Conservation (phyloP, 805 yeast genomes). For the Wickerhamiella cacticola region DNA sequence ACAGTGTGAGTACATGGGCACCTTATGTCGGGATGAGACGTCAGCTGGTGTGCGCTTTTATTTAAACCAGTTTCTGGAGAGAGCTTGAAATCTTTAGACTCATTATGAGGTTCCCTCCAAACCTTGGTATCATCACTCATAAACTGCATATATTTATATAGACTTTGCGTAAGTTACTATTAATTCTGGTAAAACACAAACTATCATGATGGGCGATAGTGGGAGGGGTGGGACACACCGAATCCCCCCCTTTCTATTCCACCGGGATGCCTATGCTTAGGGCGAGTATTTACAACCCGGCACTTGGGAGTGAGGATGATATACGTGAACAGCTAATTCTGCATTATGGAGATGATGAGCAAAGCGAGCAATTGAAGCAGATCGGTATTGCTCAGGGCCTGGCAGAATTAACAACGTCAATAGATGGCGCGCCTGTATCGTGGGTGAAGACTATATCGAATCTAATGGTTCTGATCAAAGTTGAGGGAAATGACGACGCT, state of each 20-base stretch:
- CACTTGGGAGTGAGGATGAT: constrained; percentile 19
- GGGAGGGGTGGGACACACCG: too few species aligned
- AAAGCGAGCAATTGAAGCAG: constrained; percentile 12
- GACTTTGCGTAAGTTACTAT: too few species aligned
- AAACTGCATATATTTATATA: not conserved
- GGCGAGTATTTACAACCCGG: constrained; percentile 21
- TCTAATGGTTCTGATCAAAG: constrained; percentile 9
- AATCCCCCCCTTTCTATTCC: not conserved
- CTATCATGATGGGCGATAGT: too few species aligned
- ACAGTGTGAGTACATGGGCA: constrained; percentile 44
- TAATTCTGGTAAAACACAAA: too few species aligned
- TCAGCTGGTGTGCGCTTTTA: constrained; percentile 55
- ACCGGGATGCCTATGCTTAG: constrained; percentile 9
- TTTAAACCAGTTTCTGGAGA: constrained; percentile 31
- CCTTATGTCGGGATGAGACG: constrained; percentile 54
- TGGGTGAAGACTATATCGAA: constrained; percentile 11
- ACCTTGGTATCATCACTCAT: too few species aligned
- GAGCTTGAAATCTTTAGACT: too few species aligned
- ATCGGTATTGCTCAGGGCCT: constrained; percentile 24
- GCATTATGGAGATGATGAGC: constrained; percentile 9
- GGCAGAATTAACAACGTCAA: constrained; percentile 21
- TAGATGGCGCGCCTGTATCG: constrained; percentile 15
- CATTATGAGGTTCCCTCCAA: too few species aligned
- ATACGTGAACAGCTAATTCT: constrained; percentile 20
- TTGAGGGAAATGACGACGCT: constrained; percentile 9